Conservation (phyloP, 768 basidiomycete genomes). For the Suillus lakei region DNA sequence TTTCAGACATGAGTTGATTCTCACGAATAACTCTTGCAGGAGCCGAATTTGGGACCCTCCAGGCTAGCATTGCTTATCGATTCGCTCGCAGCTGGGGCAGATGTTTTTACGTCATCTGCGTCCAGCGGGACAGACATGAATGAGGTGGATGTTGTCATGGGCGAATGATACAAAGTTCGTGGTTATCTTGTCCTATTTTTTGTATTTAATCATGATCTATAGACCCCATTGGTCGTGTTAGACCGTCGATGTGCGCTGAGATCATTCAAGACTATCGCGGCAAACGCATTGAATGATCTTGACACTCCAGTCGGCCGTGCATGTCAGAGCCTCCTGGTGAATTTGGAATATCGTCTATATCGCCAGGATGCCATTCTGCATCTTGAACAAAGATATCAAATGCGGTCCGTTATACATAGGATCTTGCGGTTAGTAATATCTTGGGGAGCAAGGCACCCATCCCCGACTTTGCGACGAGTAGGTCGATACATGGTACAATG, state of each 20-base stretch:
- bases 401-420: not conserved
- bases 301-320: not conserved
- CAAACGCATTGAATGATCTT: not conserved
- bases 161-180: conserved; percentile 21
- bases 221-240: not conserved
- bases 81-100: conserved; percentile 79
- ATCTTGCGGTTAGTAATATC: not conserved
- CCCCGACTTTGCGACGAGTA: not conserved
- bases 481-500: not conserved
- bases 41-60: conserved; percentile 71
- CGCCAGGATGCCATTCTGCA: not conserved
- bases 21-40: conserved; percentile 36
- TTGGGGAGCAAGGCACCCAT: not conserved
- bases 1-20: conserved; percentile 28
- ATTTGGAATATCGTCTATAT: not conserved
- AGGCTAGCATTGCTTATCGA: conserved; percentile 79
- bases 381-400: not conserved
- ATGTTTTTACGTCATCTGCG: conserved; percentile 61
- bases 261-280: too few species aligned
- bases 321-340: not conserved
- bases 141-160: conserved; percentile 80
- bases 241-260: not conserved
- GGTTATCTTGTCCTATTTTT: not conserved
- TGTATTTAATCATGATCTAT: not conserved
- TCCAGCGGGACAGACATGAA: conserved; percentile 43